Conservation (phyloP, 768 basidiomycete species). For the Russula dissimulans region DNA sequence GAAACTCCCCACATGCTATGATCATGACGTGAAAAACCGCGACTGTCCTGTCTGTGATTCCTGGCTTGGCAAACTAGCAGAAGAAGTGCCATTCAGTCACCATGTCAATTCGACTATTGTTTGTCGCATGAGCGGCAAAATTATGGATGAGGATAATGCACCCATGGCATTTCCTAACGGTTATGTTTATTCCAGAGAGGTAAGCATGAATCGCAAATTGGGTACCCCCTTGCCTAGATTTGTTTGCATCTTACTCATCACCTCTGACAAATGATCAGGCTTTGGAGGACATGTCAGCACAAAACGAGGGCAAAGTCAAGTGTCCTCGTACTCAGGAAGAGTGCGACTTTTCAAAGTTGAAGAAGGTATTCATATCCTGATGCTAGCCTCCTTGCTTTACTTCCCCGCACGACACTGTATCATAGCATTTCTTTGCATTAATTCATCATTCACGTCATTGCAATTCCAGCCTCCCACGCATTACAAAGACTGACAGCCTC, state of each 20-base stretch:
- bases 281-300: constrained; percentile 78
- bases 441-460: background rate
- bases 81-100: constrained; percentile 85
- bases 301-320: constrained; percentile 68
- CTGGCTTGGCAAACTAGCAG: constrained; percentile 64
- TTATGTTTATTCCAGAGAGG: constrained; percentile 89
- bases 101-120: constrained; percentile 95
- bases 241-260: background rate
- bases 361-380: constrained; percentile 89
- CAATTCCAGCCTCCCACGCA: background rate
- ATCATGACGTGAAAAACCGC: constrained; percentile 51
- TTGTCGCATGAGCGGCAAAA: constrained; percentile 80
- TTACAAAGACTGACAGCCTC: background rate
- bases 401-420: background rate
- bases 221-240: background rate
- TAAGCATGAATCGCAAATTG: constrained; percentile 28
- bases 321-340: constrained; percentile 68
- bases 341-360: constrained; percentile 56
- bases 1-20: constrained; percentile 80
- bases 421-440: background rate
- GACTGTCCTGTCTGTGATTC: constrained; percentile 90
- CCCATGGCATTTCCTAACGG: constrained; percentile 90
- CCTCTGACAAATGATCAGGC: constrained; percentile 40
- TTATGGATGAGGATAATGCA: constrained; percentile 92
- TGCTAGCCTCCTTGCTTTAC: background rate